A percentile compares a stretch with the other conserved stretches of the same genome.
phyloP scores from a whole-genome alignment of 805 yeast genomes.

The Candida coquimbonensis region DNA sequence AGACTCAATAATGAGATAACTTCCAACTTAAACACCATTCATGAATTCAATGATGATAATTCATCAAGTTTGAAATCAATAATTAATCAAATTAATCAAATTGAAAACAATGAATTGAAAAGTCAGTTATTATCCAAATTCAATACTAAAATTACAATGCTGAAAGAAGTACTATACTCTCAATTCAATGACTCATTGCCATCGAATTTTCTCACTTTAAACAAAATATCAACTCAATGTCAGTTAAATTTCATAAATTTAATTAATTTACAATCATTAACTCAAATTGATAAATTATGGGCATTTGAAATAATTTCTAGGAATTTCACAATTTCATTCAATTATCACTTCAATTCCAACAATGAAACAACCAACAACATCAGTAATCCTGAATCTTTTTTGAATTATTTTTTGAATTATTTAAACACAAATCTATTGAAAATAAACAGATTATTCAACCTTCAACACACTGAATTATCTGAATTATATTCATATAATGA shows the following conservation, averaged over 20 bases:
- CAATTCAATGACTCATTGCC: conserved; percentile 8
- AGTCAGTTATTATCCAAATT: conserved; percentile 2
- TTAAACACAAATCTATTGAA: conserved; percentile 32
- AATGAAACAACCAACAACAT: conserved; percentile 35
- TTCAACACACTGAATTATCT: conserved; percentile 22
- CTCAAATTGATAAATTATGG: conserved; percentile 33
- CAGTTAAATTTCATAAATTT: conserved; percentile 7
- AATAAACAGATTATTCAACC: conserved; percentile 34
- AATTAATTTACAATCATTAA: conserved; percentile 14
- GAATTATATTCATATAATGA: conserved; percentile 31
- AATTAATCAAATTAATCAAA: conserved; percentile 1
- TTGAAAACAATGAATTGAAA: conserved; percentile 1
- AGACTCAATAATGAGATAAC: not conserved
- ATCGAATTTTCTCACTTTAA: conserved; percentile 14
- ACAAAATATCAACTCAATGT: conserved; percentile 1
- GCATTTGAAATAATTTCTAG: conserved; percentile 39
- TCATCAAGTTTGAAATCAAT: conserved; percentile 7
- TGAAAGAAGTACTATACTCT: conserved; percentile 5
- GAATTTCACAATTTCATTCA: conserved; percentile 41
- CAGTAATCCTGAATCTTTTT: conserved; percentile 47
- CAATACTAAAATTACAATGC: conserved; percentile 6
- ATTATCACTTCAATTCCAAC: conserved; percentile 44
- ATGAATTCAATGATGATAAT: conserved; percentile 1
- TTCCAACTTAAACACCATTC: not conserved
- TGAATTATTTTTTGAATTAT: conserved; percentile 41